These are phyloP conservation scores for Talaromyces amestolkiae DNA, from an alignment of 2,329 filamentous ascomycete species.

Conservation along the genomic window DNA sequence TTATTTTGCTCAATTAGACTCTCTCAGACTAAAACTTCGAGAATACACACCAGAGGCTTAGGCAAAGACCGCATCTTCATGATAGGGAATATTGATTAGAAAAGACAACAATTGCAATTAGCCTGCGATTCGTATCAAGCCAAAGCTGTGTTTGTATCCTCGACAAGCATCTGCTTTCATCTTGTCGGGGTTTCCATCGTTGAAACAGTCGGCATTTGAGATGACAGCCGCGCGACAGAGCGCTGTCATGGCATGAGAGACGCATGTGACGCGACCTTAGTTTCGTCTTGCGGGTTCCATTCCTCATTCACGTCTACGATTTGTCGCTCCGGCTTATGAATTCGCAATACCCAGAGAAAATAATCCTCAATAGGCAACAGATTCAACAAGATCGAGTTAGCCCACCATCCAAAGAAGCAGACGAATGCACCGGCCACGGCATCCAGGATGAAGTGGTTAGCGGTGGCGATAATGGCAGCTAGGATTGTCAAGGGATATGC, in stretches of 20 bases:
- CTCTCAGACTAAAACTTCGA: neutral
- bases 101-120: neutral
- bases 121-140: neutral
- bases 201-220: neutral
- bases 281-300: constrained; percentile 23
- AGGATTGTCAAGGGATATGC: constrained; percentile 65
- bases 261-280: neutral
- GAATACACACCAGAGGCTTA: neutral
- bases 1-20: neutral
- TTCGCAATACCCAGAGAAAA: constrained; percentile 61
- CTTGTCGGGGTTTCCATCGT: neutral
- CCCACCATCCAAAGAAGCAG: constrained; percentile 62
- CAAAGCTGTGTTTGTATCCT: neutral
- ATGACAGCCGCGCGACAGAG: neutral
- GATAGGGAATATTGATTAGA: neutral
- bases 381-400: constrained; percentile 58
- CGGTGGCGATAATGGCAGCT: constrained; percentile 66
- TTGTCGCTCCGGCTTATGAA: constrained; percentile 59
- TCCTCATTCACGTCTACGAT: constrained; percentile 22
- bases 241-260: neutral
- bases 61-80: neutral
- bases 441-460: constrained; percentile 71
- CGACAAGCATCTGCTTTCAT: neutral
- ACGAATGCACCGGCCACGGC: constrained; percentile 67
- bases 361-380: constrained; percentile 66